These are phyloP conservation scores for Mycena galopus DNA, from an alignment of 768 basidiomycete genomes.

Conservation along the genomic window DNA sequence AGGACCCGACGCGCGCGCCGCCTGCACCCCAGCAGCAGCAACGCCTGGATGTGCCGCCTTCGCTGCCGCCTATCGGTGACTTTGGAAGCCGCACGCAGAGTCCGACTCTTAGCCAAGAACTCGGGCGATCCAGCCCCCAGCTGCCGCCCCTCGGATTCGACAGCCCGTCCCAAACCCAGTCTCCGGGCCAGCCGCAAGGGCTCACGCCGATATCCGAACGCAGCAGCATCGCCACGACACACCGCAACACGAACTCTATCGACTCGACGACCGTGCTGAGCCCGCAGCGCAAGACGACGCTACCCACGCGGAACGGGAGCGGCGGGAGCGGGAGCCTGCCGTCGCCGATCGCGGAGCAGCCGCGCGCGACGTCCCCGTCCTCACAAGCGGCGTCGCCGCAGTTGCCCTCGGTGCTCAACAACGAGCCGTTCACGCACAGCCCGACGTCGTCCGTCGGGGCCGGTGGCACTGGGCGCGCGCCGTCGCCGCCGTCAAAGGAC, in stretches of 20 bases:
- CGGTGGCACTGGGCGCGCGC: too few species aligned
- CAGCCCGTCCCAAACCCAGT: background rate
- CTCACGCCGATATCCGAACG: conserved; percentile 79
- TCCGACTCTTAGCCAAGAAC: conserved; percentile 24
- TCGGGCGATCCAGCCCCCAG: conserved; percentile 53
- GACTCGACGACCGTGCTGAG: conserved; percentile 37
- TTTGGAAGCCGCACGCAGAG: conserved; percentile 29
- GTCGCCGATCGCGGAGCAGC: background rate
- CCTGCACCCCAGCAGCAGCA: conserved; percentile 44
- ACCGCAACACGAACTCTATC: conserved; percentile 40
- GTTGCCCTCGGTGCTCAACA: conserved; percentile 21
- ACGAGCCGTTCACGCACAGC: conserved; percentile 30
- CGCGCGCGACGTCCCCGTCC: conserved; percentile 23
- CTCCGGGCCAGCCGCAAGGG: background rate
- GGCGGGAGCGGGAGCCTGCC: background rate
- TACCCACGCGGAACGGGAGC: background rate
- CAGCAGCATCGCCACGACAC: conserved; percentile 48
- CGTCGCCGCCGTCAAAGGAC: conserved; percentile 27
- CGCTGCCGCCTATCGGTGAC: conserved; percentile 52
- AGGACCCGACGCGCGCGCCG: conserved; percentile 38
- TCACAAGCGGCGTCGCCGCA: conserved; percentile 17
- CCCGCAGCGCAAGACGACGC: conserved; percentile 34
- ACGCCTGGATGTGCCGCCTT: conserved; percentile 48
- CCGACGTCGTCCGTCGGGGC: conserved; percentile 31
- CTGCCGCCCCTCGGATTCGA: conserved; percentile 72